Percentiles rank a stretch among this genome's conserved stretches.
Conservation (phyloP, 2,329 filamentous ascomycete species). For the Elsinoe arachidis region DNA sequence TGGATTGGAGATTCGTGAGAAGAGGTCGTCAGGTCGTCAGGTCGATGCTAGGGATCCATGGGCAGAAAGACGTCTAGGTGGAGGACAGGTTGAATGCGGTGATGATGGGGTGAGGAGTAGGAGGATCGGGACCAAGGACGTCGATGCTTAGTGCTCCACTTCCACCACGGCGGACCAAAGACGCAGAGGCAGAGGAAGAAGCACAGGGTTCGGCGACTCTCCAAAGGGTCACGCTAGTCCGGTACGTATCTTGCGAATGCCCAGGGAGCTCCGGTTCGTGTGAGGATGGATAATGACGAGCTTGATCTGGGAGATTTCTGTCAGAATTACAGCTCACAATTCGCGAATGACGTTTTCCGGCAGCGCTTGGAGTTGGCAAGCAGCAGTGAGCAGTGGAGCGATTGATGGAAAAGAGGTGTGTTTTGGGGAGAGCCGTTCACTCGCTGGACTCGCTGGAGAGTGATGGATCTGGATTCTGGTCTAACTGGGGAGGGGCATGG, state of each 20-base stretch:
- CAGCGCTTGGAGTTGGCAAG: neutral
- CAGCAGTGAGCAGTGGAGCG: neutral
- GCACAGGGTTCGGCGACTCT: slow-evolving; percentile 12
- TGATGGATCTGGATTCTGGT: neutral
- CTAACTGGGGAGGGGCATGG: neutral
- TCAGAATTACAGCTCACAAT: neutral
- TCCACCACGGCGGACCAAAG: slow-evolving; percentile 8
- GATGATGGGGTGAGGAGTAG: slow-evolving; percentile 12
- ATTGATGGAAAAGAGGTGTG: slow-evolving; percentile 5
- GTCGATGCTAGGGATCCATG: slow-evolving; percentile 10
- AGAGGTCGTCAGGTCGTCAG: slow-evolving; percentile 8
- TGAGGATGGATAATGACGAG: neutral
- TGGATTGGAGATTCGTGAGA: slow-evolving; percentile 1
- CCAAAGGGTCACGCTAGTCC: slow-evolving; percentile 7
- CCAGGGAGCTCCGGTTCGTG: neutral
- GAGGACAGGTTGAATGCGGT: neutral
- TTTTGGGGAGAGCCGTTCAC: neutral
- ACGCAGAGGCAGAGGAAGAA: neutral
- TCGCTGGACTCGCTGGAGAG: neutral
- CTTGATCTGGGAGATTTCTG: neutral
- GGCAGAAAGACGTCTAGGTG: neutral
- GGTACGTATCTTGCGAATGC: slow-evolving; percentile 13
- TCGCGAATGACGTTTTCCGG: neutral
- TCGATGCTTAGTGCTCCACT: neutral
- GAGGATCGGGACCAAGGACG: neutral